Evolutionary conservation across 345 rosid species (phyloP).

Genomic region (Citrus glauca): DNA sequence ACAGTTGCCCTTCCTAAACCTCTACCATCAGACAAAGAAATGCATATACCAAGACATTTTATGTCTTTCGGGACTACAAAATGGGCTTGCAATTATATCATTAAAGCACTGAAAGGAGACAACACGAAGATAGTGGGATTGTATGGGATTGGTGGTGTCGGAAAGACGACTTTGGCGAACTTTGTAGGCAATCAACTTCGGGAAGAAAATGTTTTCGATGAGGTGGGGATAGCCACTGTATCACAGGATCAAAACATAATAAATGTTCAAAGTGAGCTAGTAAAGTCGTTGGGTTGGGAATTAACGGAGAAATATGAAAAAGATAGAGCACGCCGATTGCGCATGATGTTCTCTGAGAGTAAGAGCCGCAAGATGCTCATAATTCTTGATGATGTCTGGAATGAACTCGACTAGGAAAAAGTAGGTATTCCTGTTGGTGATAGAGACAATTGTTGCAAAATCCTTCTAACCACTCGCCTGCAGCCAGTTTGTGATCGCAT

Average conservation of each 20-base stretch:
- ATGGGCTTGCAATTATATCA: neutral
- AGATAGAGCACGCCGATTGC: too few species aligned
- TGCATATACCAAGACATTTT: neutral
- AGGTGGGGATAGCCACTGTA: neutral
- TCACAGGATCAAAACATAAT: neutral
- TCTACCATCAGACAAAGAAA: neutral
- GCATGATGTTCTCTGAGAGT: too few species aligned
- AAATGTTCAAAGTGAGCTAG: neutral
- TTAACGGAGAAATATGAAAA: rapidly evolving
- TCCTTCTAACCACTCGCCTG: too few species aligned
- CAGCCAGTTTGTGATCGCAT: too few species aligned
- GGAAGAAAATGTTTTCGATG: neutral
- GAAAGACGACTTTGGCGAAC: neutral
- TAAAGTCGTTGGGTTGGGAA: neutral
- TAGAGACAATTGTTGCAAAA: too few species aligned
- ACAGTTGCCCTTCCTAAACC: neutral
- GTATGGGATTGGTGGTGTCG: slow-evolving; percentile 6
- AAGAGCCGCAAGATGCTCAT: too few species aligned
- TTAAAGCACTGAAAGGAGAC: neutral
- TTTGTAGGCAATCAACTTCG: neutral
- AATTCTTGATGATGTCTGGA: too few species aligned
- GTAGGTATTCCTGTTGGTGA: too few species aligned
- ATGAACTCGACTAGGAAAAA: rapidly evolving
- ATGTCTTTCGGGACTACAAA: neutral
- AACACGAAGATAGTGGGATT: neutral